Percentiles rank a stretch among this genome's conserved stretches.
Conservation (phyloP, 192 early-diverging fungal species). For the Coemansia sp. region DNA sequence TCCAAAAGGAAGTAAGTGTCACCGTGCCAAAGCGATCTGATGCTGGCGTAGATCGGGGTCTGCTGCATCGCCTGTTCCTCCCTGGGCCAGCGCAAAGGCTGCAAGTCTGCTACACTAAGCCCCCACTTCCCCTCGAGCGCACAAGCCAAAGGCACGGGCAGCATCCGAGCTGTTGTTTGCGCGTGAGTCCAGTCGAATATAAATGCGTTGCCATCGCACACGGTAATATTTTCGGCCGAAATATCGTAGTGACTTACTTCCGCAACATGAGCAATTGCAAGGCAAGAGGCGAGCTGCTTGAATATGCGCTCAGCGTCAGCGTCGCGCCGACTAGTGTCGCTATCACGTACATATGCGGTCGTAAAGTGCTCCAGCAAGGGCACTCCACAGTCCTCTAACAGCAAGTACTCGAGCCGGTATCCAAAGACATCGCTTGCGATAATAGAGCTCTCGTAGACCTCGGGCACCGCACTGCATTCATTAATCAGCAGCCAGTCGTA, state of each 20-base stretch:
- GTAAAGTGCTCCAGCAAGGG: slow-evolving; percentile 5
- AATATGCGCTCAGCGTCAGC: background rate
- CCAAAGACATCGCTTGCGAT: background rate
- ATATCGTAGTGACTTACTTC: slow-evolving; percentile 24
- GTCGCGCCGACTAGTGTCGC: background rate
- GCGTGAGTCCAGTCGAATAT: slow-evolving; percentile 27
- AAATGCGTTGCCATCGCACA: background rate
- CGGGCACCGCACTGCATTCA: background rate
- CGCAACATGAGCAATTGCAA: background rate
- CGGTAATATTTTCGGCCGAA: slow-evolving; percentile 18
- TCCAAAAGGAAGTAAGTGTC: background rate
- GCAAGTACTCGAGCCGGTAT: slow-evolving; percentile 10
- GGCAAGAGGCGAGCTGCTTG: background rate
- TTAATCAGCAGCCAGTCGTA: background rate
- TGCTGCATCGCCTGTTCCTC: background rate
- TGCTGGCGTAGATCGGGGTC: slow-evolving; percentile 5
- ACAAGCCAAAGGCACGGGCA: background rate
- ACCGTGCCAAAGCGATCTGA: slow-evolving; percentile 3
- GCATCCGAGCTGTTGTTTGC: background rate
- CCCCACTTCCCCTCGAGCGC: background rate
- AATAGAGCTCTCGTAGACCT: background rate
- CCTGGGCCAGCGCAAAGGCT: background rate
- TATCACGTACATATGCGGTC: too few relatives aligned
- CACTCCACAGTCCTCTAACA: slow-evolving; percentile 19
- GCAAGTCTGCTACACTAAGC: background rate